Percentiles rank a stretch among this genome's conserved stretches.
These are phyloP conservation scores for Nannizzia gypsea DNA, from an alignment of 2,329 filamentous ascomycete genomes.

Conservation along the genomic window DNA sequence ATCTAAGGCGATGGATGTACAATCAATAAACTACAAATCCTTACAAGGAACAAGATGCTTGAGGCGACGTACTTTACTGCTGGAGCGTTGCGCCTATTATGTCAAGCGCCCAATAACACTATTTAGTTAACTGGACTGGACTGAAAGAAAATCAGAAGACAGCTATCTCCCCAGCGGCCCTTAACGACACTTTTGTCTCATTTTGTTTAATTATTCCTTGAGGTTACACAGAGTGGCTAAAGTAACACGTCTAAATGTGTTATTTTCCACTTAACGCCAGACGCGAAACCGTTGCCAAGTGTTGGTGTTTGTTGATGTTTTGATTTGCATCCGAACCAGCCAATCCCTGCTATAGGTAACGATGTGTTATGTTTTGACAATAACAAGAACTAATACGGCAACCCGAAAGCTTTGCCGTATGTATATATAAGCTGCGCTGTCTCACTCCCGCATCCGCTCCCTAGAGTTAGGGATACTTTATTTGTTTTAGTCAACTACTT, in stretches of 20 bases:
- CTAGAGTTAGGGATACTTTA: not conserved
- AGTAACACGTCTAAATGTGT: not conserved
- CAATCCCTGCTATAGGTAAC: not conserved
- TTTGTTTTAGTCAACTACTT: not conserved
- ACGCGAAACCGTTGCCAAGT: not conserved
- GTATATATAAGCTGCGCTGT: not conserved
- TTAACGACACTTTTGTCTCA: too few species aligned
- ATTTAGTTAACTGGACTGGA: too few species aligned
- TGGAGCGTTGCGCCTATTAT: too few species aligned
- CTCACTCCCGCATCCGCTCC: not conserved
- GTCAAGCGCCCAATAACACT: too few species aligned
- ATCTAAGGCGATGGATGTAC: too few species aligned
- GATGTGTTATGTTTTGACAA: not conserved
- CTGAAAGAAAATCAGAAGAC: too few species aligned
- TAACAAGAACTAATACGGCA: not conserved
- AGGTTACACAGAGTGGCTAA: too few species aligned
- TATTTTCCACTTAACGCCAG: not conserved
- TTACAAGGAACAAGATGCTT: too few species aligned
- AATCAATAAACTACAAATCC: too few species aligned
- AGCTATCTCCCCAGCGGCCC: too few species aligned
- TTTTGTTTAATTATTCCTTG: too few species aligned
- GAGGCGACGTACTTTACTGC: too few species aligned
- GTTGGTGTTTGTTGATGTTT: slow-evolving; percentile 2
- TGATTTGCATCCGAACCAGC: not conserved
- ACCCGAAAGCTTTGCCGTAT: not conserved